Conservation (phyloP, 2,329 filamentous ascomycete genomes). For the Apiospora malaysiana region DNA sequence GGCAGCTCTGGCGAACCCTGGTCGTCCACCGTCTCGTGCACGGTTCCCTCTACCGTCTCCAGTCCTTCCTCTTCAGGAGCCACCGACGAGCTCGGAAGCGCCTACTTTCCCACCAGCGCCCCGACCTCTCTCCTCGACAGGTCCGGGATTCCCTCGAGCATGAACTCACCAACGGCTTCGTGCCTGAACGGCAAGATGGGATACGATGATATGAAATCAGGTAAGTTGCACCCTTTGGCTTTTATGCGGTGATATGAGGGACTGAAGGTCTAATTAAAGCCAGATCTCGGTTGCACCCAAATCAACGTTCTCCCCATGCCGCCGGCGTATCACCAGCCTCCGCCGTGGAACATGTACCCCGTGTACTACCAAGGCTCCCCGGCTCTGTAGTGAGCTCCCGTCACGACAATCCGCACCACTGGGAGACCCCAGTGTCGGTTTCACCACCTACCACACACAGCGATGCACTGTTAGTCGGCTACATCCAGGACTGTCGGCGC, state of each 20-base stretch:
- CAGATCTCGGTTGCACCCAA: constrained; percentile 42
- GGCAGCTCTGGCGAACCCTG: constrained; percentile 54
- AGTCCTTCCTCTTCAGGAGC: constrained; percentile 57
- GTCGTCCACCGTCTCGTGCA: constrained; percentile 50
- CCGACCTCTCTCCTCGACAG: constrained; percentile 50
- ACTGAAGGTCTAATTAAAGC: constrained; percentile 35
- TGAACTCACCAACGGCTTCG: constrained; percentile 40
- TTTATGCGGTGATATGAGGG: constrained; percentile 26
- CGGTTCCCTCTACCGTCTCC: constrained; percentile 55
- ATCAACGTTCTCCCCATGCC: constrained; percentile 41
- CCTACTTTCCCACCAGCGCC: constrained; percentile 57
- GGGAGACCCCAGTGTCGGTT: constrained; percentile 43
- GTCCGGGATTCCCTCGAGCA: constrained; percentile 35
- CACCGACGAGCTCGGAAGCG: constrained; percentile 52
- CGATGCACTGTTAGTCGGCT: constrained; percentile 43
- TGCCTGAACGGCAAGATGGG: constrained; percentile 41
- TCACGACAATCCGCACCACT: constrained; percentile 28
- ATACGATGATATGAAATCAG: constrained; percentile 42
- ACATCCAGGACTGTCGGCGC: constrained; percentile 44
- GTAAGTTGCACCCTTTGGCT: constrained; percentile 33
- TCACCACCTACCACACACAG: constrained; percentile 39
- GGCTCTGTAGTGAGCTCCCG: constrained; percentile 26
- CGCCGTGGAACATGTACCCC: constrained; percentile 43
- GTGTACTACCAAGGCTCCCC: constrained; percentile 43
- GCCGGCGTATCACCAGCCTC: constrained; percentile 39